Percentiles rank a stretch among this genome's conserved stretches.
phyloP scores from a whole-genome alignment of 805 yeast genomes.

The Kuraishia piskuri region DNA sequence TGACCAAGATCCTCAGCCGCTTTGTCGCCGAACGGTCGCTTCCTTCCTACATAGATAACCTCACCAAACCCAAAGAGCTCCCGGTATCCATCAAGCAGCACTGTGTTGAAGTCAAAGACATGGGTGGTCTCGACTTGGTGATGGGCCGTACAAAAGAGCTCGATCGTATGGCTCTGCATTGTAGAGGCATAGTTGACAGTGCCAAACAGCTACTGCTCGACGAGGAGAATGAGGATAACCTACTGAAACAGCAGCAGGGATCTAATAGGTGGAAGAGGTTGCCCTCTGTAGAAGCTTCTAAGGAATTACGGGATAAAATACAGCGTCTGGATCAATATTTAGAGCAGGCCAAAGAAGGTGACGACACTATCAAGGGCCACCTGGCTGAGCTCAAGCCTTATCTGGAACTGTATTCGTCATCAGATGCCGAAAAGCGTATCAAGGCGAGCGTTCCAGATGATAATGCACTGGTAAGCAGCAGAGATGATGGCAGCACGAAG shows the following conservation, averaged over 20 bases:
- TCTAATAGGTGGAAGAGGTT: slow-evolving; percentile 44
- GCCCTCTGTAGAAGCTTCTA: slow-evolving; percentile 35
- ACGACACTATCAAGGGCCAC: slow-evolving; percentile 38
- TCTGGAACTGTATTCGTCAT: slow-evolving; percentile 34
- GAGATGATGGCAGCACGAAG: slow-evolving; percentile 9
- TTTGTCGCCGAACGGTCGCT: slow-evolving; percentile 41
- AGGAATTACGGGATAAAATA: slow-evolving; percentile 29
- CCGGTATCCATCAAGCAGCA: slow-evolving; percentile 53
- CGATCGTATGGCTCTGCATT: slow-evolving; percentile 29
- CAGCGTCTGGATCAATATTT: slow-evolving; percentile 39
- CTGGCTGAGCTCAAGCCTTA: slow-evolving; percentile 38
- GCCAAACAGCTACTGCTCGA: slow-evolving; percentile 35
- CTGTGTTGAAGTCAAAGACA: slow-evolving; percentile 39
- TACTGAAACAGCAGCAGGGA: slow-evolving; percentile 44
- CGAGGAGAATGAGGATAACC: slow-evolving; percentile 49
- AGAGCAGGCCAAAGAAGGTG: slow-evolving; percentile 53
- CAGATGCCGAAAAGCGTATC: slow-evolving; percentile 17
- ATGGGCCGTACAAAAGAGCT: slow-evolving; percentile 36
- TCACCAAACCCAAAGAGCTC: slow-evolving; percentile 45
- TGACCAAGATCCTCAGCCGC: slow-evolving; percentile 34
- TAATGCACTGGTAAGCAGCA: slow-evolving; percentile 2
- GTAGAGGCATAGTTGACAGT: slow-evolving; percentile 33
- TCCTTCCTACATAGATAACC: slow-evolving; percentile 54
- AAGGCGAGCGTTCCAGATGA: slow-evolving; percentile 16
- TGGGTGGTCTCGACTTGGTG: slow-evolving; percentile 43